A percentile compares a stretch with the other conserved stretches of the same genome.
Evolutionary conservation across 1,139 yeast species (phyloP).

Genomic region (Diutina siamensis): DNA sequence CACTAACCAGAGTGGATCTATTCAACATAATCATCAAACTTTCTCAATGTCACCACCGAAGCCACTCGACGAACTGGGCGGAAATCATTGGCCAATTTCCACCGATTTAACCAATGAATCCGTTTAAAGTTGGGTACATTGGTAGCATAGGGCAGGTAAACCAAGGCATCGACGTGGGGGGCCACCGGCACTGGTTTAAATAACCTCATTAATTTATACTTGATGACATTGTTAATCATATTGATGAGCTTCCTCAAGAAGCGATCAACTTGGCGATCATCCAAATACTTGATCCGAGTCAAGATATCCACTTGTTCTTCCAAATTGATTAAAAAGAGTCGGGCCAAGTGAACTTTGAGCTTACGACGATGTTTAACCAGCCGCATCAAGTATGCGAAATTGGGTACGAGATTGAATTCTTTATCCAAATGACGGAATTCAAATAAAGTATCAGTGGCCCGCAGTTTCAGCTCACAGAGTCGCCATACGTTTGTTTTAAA

Average conservation of each 20-base stretch:
- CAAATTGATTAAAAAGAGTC: constrained; percentile 27
- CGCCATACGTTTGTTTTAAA: background rate
- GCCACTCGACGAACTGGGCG: background rate
- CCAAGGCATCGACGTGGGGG: background rate
- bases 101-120: constrained; percentile 3
- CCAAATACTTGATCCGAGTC: constrained; percentile 24
- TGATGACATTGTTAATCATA: constrained; percentile 19
- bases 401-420: constrained; percentile 26
- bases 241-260: constrained; percentile 18
- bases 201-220: constrained; percentile 14
- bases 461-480: background rate
- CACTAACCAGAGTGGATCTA: background rate
- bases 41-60: background rate
- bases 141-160: background rate
- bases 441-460: background rate
- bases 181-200: background rate
- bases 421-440: constrained; percentile 9
- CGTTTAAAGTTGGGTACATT: background rate
- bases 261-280: constrained; percentile 16
- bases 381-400: constrained; percentile 19
- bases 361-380: constrained; percentile 17
- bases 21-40: background rate
- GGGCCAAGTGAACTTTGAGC: constrained; percentile 24
- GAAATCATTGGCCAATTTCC: background rate
- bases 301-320: constrained; percentile 30